Base-by-base conservation (phyloP, 2,329 filamentous ascomycete species). In the Aspergillus phoenicis region DNA sequence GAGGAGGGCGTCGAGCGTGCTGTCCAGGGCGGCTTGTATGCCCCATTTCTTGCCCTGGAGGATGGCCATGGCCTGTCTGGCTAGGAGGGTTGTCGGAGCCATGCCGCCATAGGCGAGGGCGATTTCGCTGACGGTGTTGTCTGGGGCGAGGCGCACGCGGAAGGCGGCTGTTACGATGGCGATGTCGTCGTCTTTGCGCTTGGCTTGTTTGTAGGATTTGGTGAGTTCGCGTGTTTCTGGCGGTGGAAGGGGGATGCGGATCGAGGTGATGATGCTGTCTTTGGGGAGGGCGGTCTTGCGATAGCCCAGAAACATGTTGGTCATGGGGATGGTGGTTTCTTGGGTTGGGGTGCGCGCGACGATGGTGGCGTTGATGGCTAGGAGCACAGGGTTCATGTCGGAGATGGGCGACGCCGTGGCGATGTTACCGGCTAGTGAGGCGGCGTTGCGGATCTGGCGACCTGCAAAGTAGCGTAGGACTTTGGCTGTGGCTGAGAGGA, bases 101-200 rank as follows among this genome's bases (percentile, higher is more conserved):
- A 96, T 93, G 51, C 92, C 92, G 48, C 92, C 92, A 68, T 95
- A 96, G 4, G 93, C 89, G 13, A 96, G 81, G 66, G 89, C 89
- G 62, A 85, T 87, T 61, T 88, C 85, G 62, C 87, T 82, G 3
- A 96, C 89, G 0, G 84, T 71, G 30, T 91, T 84, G 2, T 83
- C 80, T 1, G 88, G 82, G 55, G 85, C 81, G 2, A 96, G 76
- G 17, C 83, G 84, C 5, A 96, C 82, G 33, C 90, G 84, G 60
- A 96, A 78, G 0, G 91, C 91, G 13, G 89, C 87, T 15, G 93
- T 96, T 22, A 96, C 92, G 68, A 96, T 96, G 3, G 92, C 92
- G 71, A 96, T 96, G 70, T 96, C 92, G 68, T 96, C 92, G 68
- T 96, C 92, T 71, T 96, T 96, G 66, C 92, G 82, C 79, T 96